Evolutionary conservation across 2,329 filamentous ascomycete species (phyloP), one percentile per base, ranked within the genome.

Genomic region (Aspergillus hortae): DNA sequence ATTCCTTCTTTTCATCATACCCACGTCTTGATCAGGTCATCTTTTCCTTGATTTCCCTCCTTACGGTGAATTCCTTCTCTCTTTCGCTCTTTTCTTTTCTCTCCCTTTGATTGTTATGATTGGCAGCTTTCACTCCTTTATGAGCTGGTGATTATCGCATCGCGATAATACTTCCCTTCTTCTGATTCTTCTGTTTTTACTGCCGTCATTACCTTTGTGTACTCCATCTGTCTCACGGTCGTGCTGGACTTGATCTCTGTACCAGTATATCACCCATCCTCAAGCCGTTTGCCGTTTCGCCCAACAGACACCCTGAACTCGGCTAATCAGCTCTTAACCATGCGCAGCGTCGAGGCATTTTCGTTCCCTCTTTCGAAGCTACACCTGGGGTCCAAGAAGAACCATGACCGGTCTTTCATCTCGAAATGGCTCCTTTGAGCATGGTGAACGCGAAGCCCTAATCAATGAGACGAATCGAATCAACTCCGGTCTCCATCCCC

Each of bases 371-470:
- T 64, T 69, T 49, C 63, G 67, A 53, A 65, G 57, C 27, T 50
- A 68, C 45, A 66, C 59, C 47, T 69, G 61, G 58, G 64, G 65
- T 4, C 55, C 61, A 15, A 49, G 49, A 27, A 59, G 55, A 53
- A 69, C 35, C 49, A 71, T 71, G 68, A 66, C 64, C 25, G 59
- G 58, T 7, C 15, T 49, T 44, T 59, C 63, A 15, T 42, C 40
- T 6, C 48, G 41, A 52, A 73, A 71, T 59, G 67, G 67, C 52
- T 61, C 60, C 12, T 45, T 59, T 1, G 60, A 67, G 48, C 57
- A 68, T 12, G 61, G 59, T 52, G 73, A 75, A 59, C 67, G 58
- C n/a, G 66, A 68, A 4, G 54, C 64, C 11, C 57, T 75, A 30
- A 64, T 74, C 17, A 56, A 56, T 43, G 54, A 54, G 25, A 54